A percentile compares a stretch with the other conserved stretches of the same genome.
Conservation (phyloP, 257 asterid genomes). For the Rehmannia glutinosa region DNA sequence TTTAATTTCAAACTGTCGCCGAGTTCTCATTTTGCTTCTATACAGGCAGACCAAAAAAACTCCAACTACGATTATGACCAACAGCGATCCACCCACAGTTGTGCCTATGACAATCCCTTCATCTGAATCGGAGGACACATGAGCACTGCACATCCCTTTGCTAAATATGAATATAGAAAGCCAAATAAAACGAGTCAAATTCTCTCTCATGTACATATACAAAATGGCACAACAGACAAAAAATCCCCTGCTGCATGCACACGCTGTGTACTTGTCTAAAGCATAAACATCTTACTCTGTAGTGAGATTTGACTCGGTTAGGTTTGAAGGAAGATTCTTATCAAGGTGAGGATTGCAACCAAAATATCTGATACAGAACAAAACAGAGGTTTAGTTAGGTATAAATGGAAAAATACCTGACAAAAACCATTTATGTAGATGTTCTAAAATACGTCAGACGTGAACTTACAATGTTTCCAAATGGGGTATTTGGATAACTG, state of each 20-base stretch:
- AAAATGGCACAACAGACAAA: background rate
- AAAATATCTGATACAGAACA: constrained; percentile 38
- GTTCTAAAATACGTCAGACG: background rate
- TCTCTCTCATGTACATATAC: no score
- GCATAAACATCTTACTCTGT: constrained; percentile 54
- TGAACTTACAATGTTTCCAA: constrained; percentile 53
- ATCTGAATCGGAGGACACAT: constrained; percentile 29
- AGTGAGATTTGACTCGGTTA: constrained; percentile 32
- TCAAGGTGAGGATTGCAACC: constrained; percentile 45
- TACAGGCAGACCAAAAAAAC: constrained; percentile 32
- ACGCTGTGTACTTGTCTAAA: background rate
- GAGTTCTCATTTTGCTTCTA: constrained; percentile 30
- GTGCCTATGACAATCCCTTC: constrained; percentile 40
- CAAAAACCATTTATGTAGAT: no score
- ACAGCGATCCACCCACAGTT: constrained; percentile 42
- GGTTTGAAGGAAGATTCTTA: constrained; percentile 31
- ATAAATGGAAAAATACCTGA: background rate
- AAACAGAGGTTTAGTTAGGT: background rate
- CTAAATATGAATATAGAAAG: constrained; percentile 24
- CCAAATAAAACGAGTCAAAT: no score
- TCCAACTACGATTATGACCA: constrained; percentile 31
- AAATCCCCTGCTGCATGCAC: background rate
- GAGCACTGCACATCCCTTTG: constrained; percentile 38
- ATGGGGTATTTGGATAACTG: constrained; percentile 30
- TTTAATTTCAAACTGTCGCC: constrained; percentile 27